These are phyloP conservation scores for Pythium coloratum DNA, from an alignment of 352 stramenopile species.

Conservation along the genomic window DNA sequence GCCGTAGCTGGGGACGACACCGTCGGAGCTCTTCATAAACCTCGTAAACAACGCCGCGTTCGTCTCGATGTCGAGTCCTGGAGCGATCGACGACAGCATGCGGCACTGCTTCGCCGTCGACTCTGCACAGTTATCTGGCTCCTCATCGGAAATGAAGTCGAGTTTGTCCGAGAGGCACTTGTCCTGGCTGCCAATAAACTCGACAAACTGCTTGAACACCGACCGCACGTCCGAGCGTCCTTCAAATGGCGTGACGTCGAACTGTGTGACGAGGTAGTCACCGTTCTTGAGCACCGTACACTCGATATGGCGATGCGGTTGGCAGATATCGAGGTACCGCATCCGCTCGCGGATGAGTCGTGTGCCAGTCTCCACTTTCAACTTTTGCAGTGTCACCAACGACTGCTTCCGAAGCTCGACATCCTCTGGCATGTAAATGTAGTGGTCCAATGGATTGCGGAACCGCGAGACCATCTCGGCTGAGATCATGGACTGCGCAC, in stretches of 20 bases:
- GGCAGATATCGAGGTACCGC: conserved; percentile 11
- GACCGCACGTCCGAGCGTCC: conserved; percentile 2
- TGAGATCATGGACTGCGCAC: conserved; percentile 11
- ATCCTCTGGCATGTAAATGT: conserved; percentile 18
- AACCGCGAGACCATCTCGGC: conserved; percentile 14
- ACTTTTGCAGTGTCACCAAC: background rate
- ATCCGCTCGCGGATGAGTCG: conserved; percentile 7
- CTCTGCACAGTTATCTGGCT: conserved; percentile 11
- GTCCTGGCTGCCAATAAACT: conserved; percentile 14
- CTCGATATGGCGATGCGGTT: conserved; percentile 16
- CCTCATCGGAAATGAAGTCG: conserved; percentile 12
- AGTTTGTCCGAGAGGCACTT: conserved; percentile 17
- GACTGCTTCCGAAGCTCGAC: background rate
- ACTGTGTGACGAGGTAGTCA: conserved; percentile 15
- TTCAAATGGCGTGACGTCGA: conserved; percentile 16
- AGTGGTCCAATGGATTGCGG: conserved; percentile 14
- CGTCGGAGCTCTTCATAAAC: conserved; percentile 1
- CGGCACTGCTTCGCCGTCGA: conserved; percentile 2
- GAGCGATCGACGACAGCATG: background rate
- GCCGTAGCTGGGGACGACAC: background rate
- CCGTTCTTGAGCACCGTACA: conserved; percentile 15
- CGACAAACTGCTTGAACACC: conserved; percentile 15
- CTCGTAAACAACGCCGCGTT: conserved; percentile 13
- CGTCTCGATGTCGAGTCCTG: conserved; percentile 15
- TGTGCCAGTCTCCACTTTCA: background rate